phyloP scores from a whole-genome alignment of 345 rosid species.

The Noccaea caerulescens region DNA sequence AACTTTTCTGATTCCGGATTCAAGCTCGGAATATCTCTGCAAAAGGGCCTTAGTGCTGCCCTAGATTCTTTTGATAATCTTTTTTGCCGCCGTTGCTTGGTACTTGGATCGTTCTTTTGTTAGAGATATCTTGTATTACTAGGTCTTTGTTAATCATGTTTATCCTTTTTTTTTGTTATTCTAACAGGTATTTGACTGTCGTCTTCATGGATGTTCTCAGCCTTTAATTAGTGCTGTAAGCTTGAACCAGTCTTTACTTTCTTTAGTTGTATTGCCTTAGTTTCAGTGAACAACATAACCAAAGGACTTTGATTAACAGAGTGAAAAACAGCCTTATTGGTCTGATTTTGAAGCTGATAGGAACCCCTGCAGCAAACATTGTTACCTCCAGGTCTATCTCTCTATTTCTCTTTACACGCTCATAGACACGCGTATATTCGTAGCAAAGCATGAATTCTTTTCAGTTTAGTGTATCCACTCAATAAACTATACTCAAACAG shows the following conservation, averaged over 20 bases:
- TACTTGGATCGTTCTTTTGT: constrained; percentile 44
- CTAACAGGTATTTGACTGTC: constrained; percentile 94
- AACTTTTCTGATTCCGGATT: constrained; percentile 51
- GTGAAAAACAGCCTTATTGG: constrained; percentile 81
- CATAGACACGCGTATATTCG: not conserved
- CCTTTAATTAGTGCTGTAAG: constrained; percentile 83
- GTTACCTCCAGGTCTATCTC: constrained; percentile 73
- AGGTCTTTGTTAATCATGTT: constrained; percentile 17
- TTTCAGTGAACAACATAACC: constrained; percentile 39
- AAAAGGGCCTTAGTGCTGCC: constrained; percentile 84
- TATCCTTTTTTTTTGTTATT: constrained; percentile 23
- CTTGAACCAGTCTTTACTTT: constrained; percentile 32
- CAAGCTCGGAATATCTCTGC: constrained; percentile 64
- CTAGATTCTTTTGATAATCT: constrained; percentile 99
- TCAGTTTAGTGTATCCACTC: constrained; percentile 5
- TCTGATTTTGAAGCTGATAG: constrained; percentile 81
- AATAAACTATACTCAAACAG: not conserved
- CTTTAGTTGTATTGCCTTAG: constrained; percentile 16
- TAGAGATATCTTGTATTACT: constrained; percentile 15
- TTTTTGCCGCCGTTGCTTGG: constrained; percentile 98
- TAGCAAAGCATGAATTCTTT: constrained; percentile 12
- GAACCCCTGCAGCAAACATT: constrained; percentile 85
- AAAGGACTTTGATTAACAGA: constrained; percentile 57
- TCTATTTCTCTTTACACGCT: constrained; percentile 30
- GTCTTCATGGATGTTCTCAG: constrained; percentile 98